Conservation (phyloP, 163 green algal species). For the Scenedesmus sp. region DNA sequence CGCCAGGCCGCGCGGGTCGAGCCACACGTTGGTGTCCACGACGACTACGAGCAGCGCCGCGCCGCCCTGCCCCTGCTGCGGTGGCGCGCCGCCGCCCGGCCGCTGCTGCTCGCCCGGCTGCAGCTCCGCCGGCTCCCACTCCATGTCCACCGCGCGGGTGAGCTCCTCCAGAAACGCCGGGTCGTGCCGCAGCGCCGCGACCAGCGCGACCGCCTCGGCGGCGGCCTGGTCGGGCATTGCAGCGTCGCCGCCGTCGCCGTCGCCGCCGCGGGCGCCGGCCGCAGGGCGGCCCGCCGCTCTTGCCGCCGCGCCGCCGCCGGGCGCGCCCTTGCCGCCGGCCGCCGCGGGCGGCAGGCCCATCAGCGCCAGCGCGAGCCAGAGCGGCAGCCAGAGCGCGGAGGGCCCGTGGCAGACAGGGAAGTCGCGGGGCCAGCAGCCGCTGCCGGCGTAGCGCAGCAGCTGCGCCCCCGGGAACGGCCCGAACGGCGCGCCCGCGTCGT, state of each 20-base stretch:
- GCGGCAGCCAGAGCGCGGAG: constrained; percentile 16
- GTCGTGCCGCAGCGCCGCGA: constrained; percentile 1
- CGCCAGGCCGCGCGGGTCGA: not conserved
- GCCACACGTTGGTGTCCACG: constrained; percentile 32
- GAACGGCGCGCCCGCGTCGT: constrained; percentile 12
- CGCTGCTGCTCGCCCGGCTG: constrained; percentile 4
- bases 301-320: not conserved
- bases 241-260: no score
- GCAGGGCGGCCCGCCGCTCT: no score
- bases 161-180: constrained; percentile 1
- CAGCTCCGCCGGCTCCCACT: not conserved
- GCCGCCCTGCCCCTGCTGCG: constrained; percentile 9
- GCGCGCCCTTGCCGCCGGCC: not conserved
- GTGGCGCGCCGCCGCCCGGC: no score
- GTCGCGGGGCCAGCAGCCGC: not conserved
- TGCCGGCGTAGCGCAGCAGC: constrained; percentile 12
- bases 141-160: constrained; percentile 25
- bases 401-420: constrained; percentile 16
- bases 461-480: constrained; percentile 17
- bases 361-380: constrained; percentile 31
- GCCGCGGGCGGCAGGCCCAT: not conserved
- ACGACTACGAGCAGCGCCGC: constrained; percentile 10
- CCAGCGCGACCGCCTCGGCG: no score
- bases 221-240: no score
- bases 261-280: no score